Evolutionary conservation across 768 basidiomycete species (phyloP), one percentile per base, ranked within the genome.

Genomic region (Hysterangium stoloniferum): DNA sequence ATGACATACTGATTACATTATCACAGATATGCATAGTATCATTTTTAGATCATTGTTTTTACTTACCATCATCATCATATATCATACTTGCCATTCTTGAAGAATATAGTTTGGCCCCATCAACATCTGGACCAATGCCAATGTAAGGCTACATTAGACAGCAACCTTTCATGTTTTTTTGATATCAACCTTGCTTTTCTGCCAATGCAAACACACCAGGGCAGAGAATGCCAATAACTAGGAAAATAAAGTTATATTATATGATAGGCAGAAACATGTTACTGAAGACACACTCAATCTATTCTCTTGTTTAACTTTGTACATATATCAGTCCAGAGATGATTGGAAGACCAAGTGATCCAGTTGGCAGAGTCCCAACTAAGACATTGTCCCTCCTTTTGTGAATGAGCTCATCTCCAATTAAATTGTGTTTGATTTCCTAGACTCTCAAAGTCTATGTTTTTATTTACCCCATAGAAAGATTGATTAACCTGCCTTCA

Each of bases 401-500:
- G 15, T 35, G 29, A 17, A 53, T 17, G 5, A 50, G 46, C 22
- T 53, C 28, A 12, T 50, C 48, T 5, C 28, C 38, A 6, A 19
- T n/a, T 11, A n/a, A 24, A 40, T 40, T n/a, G 11, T 45, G n/a
- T 20, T 13, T 13, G 25, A 9, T 19, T 33, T 32, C 15, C 17
- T 3, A 7, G 9, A 34, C 25, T 50, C 38, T 41, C n/a, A 13
- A 17, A 15, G 12, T 20, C 31, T 9, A 44, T 12, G 27, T 11
- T 24, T 19, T 8, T 13, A n/a, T 17, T 1, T 12, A 29, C 12
- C 13, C n/a, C n/a, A n/a, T n/a, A n/a, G 15, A 33, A 20, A 32
- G 32, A 9, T 15, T 15, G 6, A 37, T 6, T 11, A 19, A 52
- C 47, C 35, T 31, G 61, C 64, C 38, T 59, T 54, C 31, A 64